A percentile compares a stretch with the other conserved stretches of the same genome.
phyloP scores from a whole-genome alignment of 352 stramenopile genomes.

The Phytophthora pisi region DNA sequence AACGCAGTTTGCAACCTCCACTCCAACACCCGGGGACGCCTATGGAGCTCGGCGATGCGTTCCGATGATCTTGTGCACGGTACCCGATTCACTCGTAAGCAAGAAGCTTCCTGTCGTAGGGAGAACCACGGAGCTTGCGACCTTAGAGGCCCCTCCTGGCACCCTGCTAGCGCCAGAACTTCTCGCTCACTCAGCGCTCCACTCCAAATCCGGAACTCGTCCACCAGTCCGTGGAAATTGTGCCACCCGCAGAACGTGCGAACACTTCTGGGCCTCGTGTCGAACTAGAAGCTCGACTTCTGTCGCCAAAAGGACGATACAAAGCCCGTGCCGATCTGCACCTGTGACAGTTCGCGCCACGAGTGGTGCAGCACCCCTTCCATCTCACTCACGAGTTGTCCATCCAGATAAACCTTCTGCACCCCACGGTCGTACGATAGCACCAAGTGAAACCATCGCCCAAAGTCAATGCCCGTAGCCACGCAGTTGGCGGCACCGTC shows the following conservation, averaged over 20 bases:
- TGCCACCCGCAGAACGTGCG: conserved; percentile 24
- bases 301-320: conserved; percentile 20
- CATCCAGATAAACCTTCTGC: conserved; percentile 14
- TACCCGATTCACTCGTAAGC: not conserved
- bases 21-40: not conserved
- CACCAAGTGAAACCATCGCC: conserved; percentile 22
- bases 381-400: conserved; percentile 6
- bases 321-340: conserved; percentile 22
- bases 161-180: not conserved
- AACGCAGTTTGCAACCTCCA: conserved; percentile 3
- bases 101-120: not conserved
- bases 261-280: conserved; percentile 2
- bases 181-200: conserved; percentile 4
- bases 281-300: conserved; percentile 13
- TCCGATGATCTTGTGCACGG: conserved; percentile 1
- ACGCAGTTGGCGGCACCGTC: conserved; percentile 11
- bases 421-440: conserved; percentile 1
- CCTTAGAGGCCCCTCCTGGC: not conserved
- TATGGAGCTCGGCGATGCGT: not conserved
- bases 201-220: conserved; percentile 12
- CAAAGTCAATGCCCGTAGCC: conserved; percentile 5
- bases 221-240: conserved; percentile 16
- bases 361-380: conserved; percentile 4
- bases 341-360: conserved; percentile 11
- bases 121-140: conserved; percentile 3